phyloP scores from a whole-genome alignment of 2,329 filamentous ascomycete species.

The Metarhizium sp. region DNA sequence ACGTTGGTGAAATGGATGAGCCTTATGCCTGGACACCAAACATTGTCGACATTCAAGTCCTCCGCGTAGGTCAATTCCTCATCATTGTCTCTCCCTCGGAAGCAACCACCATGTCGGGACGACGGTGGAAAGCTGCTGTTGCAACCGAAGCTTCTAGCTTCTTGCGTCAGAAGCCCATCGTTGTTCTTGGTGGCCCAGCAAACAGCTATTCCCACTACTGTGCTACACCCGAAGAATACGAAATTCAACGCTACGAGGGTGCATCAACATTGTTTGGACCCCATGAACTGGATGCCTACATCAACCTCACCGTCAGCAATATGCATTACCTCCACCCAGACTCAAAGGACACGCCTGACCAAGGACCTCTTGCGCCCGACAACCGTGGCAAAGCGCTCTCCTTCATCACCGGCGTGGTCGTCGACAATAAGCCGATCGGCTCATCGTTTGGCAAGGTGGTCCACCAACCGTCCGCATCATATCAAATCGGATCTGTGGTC shows the following conservation, averaged over 20 bases:
- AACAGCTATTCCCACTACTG: conserved; percentile 88
- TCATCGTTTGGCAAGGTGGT: conserved; percentile 62
- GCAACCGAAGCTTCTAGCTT: conserved; percentile 38
- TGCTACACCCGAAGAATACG: conserved; percentile 70
- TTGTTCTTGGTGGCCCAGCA: conserved; percentile 78
- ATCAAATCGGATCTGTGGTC: conserved; percentile 52
- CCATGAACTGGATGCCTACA: conserved; percentile 75
- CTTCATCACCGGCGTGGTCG: conserved; percentile 73
- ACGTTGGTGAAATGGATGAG: conserved; percentile 68
- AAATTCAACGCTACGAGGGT: conserved; percentile 86
- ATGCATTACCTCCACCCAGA: conserved; percentile 27
- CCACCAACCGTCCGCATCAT: conserved; percentile 41
- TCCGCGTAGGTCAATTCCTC: conserved; percentile 76
- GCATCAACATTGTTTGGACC: conserved; percentile 83
- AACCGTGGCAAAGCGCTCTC: conserved; percentile 66
- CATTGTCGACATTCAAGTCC: conserved; percentile 77
- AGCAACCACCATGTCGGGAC: conserved; percentile 84
- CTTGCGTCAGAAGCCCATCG: conserved; percentile 49
- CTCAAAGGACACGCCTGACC: conserved; percentile 29
- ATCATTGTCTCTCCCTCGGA: conserved; percentile 82
- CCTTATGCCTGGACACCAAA: conserved; percentile 90
- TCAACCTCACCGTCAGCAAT: conserved; percentile 71
- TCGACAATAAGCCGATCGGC: conserved; percentile 57
- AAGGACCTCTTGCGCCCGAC: conserved; percentile 62
- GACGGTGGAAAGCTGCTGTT: conserved; percentile 73